Evolutionary conservation across 1,284 basidiomycete genomes (phyloP), one percentile per base, ranked within the genome.

Genomic region (Singerocomus inundabilis): DNA sequence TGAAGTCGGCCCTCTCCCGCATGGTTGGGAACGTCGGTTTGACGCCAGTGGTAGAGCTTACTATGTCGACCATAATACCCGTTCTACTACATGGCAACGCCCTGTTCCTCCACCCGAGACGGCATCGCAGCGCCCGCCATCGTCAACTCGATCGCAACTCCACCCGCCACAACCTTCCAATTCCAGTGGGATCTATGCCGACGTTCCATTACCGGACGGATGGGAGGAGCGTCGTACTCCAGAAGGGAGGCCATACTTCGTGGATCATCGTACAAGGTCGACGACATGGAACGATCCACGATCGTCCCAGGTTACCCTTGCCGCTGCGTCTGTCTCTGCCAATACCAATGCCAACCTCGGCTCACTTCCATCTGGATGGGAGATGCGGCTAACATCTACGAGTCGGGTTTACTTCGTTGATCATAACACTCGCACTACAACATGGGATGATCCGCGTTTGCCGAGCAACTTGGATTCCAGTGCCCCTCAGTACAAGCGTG

Each of bases 221-320:
- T 99, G 97, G 97, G 97, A 99, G 71, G 96, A 99, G 71, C 86
- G 96, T 34, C 89, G 92, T 64, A 98, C 95, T 1, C 89, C 95
- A n/a, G 94, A 98, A 71, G 96, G 96, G 6, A 81, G 97, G 41
- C 93, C 96, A 1, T 99, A 98, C 76, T 98, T 97, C 67, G 95
- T 99, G 26, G 92, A 96, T 64, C 93, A 97, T 74, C 92, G 92
- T 67, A 94, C 93, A 0, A 84, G 97, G 25, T 97, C 94, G 31
- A 98, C 96, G 15, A 98, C 96, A 21, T 99, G 96, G 96, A 93
- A 93, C 29, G 97, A 99, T 69, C 97, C 97, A 5, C 85, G 96
- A 46, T 63, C 66, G 8, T 65, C 63, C n/a, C 63, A 66, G 26
- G 56, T 62, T 21, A 55, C 66, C 21, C 38, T 52, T 29, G 44